Conservation (phyloP, 1,139 yeast genomes). For the Geotrichum cucujoidarum region DNA sequence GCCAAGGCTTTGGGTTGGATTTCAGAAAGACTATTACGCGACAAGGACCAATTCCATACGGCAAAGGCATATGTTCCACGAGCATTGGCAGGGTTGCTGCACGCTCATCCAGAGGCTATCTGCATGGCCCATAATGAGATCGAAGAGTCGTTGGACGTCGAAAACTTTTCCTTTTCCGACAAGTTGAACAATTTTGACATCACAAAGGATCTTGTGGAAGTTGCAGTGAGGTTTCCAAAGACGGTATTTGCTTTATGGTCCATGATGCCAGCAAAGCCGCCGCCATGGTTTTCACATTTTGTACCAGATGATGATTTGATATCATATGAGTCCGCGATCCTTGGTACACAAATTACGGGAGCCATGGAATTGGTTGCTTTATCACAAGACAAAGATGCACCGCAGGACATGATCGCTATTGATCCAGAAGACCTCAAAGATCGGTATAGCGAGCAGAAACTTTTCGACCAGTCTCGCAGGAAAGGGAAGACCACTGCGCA, state of each 20-base stretch:
- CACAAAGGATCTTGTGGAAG: slow-evolving; percentile 4
- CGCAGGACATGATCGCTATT: background rate
- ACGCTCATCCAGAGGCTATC: slow-evolving; percentile 9
- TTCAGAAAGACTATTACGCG: background rate
- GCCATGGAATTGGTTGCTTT: slow-evolving; percentile 5
- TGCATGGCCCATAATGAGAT: slow-evolving; percentile 3
- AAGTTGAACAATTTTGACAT: background rate
- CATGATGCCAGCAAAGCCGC: slow-evolving; percentile 2
- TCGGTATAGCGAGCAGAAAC: background rate
- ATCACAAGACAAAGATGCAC: background rate
- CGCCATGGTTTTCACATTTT: slow-evolving; percentile 10
- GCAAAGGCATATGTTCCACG: slow-evolving; percentile 15
- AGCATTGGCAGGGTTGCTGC: slow-evolving; percentile 8
- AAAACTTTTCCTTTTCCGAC: background rate
- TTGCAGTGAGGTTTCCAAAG: slow-evolving; percentile 14
- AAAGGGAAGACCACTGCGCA: background rate
- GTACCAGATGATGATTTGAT: slow-evolving; percentile 5
- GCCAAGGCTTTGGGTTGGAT: slow-evolving; percentile 3
- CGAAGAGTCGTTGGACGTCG: background rate
- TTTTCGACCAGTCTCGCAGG: slow-evolving; percentile 1
- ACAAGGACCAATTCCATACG: slow-evolving; percentile 3
- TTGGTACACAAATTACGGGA: slow-evolving; percentile 9
- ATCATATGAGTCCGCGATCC: slow-evolving; percentile 7
- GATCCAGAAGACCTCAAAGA: background rate
- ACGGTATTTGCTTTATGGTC: slow-evolving; percentile 8